These are phyloP conservation scores for Spathaspora sp. DNA, from an alignment of 1,139 yeast species.

Conservation along the genomic window DNA sequence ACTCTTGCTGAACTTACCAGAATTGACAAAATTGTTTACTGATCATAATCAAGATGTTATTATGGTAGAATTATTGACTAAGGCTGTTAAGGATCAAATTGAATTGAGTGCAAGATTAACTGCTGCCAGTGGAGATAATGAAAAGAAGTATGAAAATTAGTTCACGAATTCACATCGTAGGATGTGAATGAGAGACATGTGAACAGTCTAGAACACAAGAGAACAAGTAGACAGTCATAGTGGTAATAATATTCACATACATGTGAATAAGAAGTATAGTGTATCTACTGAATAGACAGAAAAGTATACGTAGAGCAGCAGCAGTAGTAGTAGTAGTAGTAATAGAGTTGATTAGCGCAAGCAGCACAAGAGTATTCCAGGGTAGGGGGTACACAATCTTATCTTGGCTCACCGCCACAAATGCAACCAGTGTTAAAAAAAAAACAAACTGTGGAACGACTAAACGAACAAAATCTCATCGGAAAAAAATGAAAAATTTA, in stretches of 20 bases:
- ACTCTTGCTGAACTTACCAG: constrained; percentile 55
- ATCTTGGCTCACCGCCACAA: background rate
- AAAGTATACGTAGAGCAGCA: no score
- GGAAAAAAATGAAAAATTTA: background rate
- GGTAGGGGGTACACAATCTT: background rate
- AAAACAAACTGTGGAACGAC: background rate
- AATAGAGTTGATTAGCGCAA: no score
- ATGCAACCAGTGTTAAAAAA: background rate
- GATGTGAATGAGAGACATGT: no score
- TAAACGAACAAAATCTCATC: background rate
- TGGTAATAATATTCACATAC: no score
- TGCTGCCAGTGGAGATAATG: constrained; percentile 29
- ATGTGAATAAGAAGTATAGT: no score
- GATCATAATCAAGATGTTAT: constrained; percentile 79
- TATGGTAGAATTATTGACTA: constrained; percentile 80
- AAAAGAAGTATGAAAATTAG: constrained; percentile 19
- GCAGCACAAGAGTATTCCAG: no score
- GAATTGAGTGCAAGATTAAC: constrained; percentile 78
- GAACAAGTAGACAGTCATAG: no score
- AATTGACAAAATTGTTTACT: constrained; percentile 62
- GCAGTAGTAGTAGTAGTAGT: no score
- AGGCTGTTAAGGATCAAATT: constrained; percentile 82
- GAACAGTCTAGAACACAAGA: no score
- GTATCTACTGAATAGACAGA: no score
- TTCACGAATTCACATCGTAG: background rate